phyloP scores from a whole-genome alignment of 352 stramenopile genomes.

The Blastocystis hominis region DNA sequence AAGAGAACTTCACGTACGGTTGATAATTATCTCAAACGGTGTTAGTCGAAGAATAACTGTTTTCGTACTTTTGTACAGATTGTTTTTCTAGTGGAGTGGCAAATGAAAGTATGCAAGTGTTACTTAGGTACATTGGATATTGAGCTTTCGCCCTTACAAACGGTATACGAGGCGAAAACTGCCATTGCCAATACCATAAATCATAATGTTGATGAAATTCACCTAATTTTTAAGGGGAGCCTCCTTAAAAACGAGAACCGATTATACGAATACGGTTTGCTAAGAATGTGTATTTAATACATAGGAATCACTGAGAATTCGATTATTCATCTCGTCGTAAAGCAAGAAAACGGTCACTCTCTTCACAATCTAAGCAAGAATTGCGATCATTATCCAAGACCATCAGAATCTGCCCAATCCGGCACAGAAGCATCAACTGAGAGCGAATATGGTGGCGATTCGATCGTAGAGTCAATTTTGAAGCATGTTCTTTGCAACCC shows the following conservation, averaged over 20 bases:
- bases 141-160: background rate
- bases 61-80: background rate
- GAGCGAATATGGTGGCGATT: background rate
- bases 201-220: background rate
- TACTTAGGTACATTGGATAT: background rate
- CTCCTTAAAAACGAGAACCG: background rate
- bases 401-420: background rate
- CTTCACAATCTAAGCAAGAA: background rate
- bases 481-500: conserved; percentile 17
- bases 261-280: background rate
- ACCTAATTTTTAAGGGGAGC: conserved; percentile 17
- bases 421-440: background rate
- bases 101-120: conserved; percentile 31
- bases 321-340: conserved; percentile 10
- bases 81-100: background rate
- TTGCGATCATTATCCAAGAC: background rate
- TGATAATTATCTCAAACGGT: too few species aligned
- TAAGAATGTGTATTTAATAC: background rate
- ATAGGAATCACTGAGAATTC: background rate
- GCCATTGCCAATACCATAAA: background rate
- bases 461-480: conserved; percentile 8
- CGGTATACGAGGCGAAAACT: background rate
- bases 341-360: background rate
- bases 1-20: too few species aligned
- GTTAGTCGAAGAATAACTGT: too few species aligned